A percentile compares a stretch with the other conserved stretches of the same genome.
These are phyloP conservation scores for Naematelia aurantialba DNA, from an alignment of 768 basidiomycete species.

Conservation along the genomic window DNA sequence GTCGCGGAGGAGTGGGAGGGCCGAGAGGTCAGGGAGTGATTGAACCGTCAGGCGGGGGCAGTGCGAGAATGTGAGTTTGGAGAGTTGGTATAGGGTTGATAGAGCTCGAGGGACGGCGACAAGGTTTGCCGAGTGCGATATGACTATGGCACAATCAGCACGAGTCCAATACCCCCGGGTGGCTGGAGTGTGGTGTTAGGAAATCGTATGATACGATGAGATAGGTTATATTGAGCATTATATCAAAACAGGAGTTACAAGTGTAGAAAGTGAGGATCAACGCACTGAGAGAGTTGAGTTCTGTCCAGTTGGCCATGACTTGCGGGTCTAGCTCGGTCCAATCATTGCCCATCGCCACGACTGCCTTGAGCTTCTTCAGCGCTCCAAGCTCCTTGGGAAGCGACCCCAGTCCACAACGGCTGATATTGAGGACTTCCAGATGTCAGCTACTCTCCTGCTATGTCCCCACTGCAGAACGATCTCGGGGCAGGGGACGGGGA, in stretches of 20 bases:
- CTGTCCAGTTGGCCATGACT: constrained; percentile 30
- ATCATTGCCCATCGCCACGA: constrained; percentile 43
- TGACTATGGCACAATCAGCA: constrained; percentile 26
- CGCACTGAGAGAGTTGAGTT: constrained; percentile 45
- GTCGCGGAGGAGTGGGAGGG: constrained; percentile 33
- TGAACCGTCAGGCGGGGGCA: constrained; percentile 29
- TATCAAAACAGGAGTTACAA: not conserved
- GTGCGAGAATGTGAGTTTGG: constrained; percentile 45
- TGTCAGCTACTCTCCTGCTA: not conserved
- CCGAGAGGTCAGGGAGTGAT: constrained; percentile 28
- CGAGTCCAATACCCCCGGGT: too few relatives aligned
- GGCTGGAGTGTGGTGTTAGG: too few relatives aligned
- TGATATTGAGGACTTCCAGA: constrained; percentile 38
- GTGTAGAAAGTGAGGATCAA: not conserved
- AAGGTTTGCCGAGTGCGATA: constrained; percentile 42
- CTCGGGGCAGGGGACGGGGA: too few relatives aligned
- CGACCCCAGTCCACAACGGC: constrained; percentile 22
- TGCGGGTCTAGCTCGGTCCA: constrained; percentile 31
- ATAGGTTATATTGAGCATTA: too few relatives aligned
- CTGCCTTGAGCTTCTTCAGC: constrained; percentile 33
- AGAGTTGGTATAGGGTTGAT: constrained; percentile 21
- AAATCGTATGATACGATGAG: too few relatives aligned
- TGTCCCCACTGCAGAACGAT: too few relatives aligned
- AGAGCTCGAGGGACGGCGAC: constrained; percentile 23
- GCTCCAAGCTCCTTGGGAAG: constrained; percentile 18